Evolutionary conservation across 2,329 filamentous ascomycete species (phyloP).

Genomic region (Zymoseptoria pseudotritici): DNA sequence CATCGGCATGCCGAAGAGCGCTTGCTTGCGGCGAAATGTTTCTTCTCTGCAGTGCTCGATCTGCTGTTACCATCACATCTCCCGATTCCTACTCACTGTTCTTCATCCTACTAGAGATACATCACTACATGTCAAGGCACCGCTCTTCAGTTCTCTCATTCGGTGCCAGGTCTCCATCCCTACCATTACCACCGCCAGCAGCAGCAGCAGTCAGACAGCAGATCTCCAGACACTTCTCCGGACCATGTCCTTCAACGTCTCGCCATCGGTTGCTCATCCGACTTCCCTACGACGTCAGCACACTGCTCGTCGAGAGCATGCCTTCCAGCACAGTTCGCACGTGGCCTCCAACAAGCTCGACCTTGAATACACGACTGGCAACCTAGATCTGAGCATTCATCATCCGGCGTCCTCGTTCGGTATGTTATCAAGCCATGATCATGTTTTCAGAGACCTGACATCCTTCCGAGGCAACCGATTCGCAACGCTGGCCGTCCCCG

Average conservation of each 20-base stretch:
- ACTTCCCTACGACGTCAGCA: neutral
- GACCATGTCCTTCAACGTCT: too few species aligned
- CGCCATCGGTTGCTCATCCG: too few species aligned
- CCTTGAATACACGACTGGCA: constrained; percentile 3
- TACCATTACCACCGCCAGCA: too few species aligned
- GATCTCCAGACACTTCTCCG: too few species aligned
- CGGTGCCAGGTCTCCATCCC: too few species aligned
- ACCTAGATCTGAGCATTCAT: constrained; percentile 25
- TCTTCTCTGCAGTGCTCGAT: neutral
- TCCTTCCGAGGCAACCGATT: constrained; percentile 23
- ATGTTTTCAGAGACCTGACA: constrained; percentile 1
- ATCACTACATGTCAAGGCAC: too few species aligned
- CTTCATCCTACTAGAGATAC: too few species aligned
- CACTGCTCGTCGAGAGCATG: constrained; percentile 7
- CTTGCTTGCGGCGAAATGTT: neutral
- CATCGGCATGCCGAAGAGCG: neutral
- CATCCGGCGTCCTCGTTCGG: constrained; percentile 15
- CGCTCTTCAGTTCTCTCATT: too few species aligned
- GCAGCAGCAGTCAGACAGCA: too few species aligned
- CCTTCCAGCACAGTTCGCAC: neutral
- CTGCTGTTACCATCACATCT: neutral
- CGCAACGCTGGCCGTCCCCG: constrained; percentile 15
- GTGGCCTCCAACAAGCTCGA: neutral
- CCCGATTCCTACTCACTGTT: too few species aligned
- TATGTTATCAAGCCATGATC: constrained; percentile 7